These are phyloP conservation scores for Beverwykella pulmonaria DNA, from an alignment of 495 filamentous ascomycete species.

Conservation along the genomic window DNA sequence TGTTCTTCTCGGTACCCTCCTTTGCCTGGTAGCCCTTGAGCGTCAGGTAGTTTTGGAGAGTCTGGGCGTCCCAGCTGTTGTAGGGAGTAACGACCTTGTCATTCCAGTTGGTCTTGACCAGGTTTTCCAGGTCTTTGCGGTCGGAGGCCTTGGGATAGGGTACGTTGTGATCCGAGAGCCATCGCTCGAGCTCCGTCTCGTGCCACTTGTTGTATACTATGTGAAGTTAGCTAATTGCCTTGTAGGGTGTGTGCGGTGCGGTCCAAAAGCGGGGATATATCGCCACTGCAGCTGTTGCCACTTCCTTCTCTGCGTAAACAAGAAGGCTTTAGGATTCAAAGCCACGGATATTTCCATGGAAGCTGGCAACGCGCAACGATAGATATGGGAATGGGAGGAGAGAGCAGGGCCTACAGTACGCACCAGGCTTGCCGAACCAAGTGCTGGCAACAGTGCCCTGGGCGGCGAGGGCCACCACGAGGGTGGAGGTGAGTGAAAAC, in stretches of 20 bases:
- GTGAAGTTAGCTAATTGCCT: conserved; percentile 2
- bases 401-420: conserved; percentile 28
- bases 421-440: conserved; percentile 85
- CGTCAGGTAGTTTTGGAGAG: conserved; percentile 66
- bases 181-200: conserved; percentile 94
- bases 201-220: conserved; percentile 99
- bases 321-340: too few species aligned
- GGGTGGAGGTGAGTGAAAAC: conserved; percentile 65
- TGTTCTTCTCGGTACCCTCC: conserved; percentile 62
- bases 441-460: conserved; percentile 68
- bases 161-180: conserved; percentile 92
- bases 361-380: neutral
- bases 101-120: conserved; percentile 86
- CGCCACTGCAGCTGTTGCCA: neutral
- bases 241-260: neutral
- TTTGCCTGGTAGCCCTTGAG: conserved; percentile 69
- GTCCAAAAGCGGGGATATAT: neutral
- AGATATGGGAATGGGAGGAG: neutral
- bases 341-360: too few species aligned
- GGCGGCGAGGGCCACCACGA: conserved; percentile 71
- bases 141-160: conserved; percentile 62
- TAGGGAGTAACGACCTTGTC: conserved; percentile 63
- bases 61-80: conserved; percentile 67
- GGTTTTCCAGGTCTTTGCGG: conserved; percentile 57
- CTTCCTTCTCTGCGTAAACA: neutral